phyloP scores from a whole-genome alignment of 192 early-diverging fungal genomes.

The Coemansia sp. region DNA sequence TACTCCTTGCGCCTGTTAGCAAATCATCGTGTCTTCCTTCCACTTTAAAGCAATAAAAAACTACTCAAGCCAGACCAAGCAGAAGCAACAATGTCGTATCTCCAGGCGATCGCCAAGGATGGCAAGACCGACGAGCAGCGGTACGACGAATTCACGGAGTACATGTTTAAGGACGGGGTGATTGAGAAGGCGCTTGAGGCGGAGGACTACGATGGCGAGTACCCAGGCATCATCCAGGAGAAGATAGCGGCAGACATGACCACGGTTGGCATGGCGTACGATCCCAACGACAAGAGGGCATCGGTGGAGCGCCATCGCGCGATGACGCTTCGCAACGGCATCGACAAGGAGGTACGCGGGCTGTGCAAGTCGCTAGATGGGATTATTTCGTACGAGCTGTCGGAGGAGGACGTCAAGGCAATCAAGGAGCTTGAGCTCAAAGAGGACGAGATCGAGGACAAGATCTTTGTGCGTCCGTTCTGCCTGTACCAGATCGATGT shows the following conservation, averaged over 20 bases:
- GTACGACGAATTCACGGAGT: constrained; percentile 47
- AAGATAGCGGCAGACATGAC: constrained; percentile 51
- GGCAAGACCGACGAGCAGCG: constrained; percentile 56
- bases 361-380: constrained; percentile 53
- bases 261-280: constrained; percentile 34
- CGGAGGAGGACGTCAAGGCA: constrained; percentile 41
- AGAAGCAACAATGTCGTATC: constrained; percentile 42
- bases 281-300: constrained; percentile 41
- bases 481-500: constrained; percentile 53
- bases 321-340: constrained; percentile 40
- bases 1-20: too few relatives aligned
- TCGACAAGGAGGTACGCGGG: constrained; percentile 39
- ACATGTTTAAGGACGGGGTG: constrained; percentile 46
- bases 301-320: constrained; percentile 45
- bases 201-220: constrained; percentile 49
- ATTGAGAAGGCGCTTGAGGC: constrained; percentile 45
- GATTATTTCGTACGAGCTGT: constrained; percentile 49
- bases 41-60: constrained; percentile 6
- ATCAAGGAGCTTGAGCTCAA: constrained; percentile 45
- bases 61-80: background rate
- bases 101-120: constrained; percentile 34
- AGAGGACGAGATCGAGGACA: constrained; percentile 49
- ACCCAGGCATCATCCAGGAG: constrained; percentile 46
- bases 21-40: constrained; percentile 11
- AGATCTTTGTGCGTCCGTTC: constrained; percentile 52